phyloP scores from a whole-genome alignment of 495 filamentous ascomycete genomes.

The Penicillium roqueforti region DNA sequence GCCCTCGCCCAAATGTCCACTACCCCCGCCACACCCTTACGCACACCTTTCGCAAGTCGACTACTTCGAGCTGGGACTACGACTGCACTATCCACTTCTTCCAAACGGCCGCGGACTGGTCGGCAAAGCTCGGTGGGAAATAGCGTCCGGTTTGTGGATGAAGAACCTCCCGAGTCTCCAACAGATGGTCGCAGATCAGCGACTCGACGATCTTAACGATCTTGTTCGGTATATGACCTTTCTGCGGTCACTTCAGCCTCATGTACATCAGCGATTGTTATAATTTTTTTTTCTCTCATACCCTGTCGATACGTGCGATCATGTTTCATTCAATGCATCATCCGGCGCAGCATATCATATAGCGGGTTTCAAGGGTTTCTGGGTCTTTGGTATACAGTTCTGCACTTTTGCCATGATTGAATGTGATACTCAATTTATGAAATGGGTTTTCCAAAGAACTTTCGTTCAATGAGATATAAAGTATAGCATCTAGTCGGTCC shows the following conservation, averaged over 20 bases:
- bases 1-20: conserved; percentile 48
- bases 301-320: conserved; percentile 14
- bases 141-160: conserved; percentile 44
- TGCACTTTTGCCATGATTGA: conserved; percentile 27
- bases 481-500: not conserved
- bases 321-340: conserved; percentile 23
- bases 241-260: not conserved
- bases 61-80: conserved; percentile 36
- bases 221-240: conserved; percentile 12
- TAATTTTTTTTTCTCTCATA: conserved; percentile 9
- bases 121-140: conserved; percentile 36
- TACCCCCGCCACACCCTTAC: conserved; percentile 47
- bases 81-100: conserved; percentile 25
- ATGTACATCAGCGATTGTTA: conserved; percentile 17
- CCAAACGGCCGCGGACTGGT: conserved; percentile 27
- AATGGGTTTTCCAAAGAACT: not conserved
- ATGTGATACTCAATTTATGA: conserved; percentile 14
- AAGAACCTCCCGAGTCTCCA: conserved; percentile 43
- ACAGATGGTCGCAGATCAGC: conserved; percentile 38
- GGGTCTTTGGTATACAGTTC: conserved; percentile 16
- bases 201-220: conserved; percentile 31
- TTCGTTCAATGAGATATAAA: not conserved
- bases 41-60: conserved; percentile 46
- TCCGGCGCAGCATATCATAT: conserved; percentile 31
- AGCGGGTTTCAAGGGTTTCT: conserved; percentile 15